Evolutionary conservation across 1,284 basidiomycete genomes (phyloP), one percentile per base, ranked within the genome.

Genomic region (Pseudozyma thailandica): DNA sequence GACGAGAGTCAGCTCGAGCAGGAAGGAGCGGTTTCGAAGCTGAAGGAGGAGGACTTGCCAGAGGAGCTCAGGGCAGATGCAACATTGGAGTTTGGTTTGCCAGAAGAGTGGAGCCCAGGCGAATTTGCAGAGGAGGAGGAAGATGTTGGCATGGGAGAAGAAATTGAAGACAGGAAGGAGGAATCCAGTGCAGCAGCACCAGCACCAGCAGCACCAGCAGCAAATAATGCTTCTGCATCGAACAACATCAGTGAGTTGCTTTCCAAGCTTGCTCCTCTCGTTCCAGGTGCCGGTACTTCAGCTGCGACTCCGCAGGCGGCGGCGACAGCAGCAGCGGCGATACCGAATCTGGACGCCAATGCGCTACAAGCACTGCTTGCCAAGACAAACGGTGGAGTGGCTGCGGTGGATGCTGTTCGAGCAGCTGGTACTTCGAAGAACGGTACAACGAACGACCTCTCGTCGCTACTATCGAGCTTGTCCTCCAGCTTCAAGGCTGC

Each of bases 381-480:
- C 4, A 38, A 46, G 20, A 54, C 61, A 27, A 58, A 66, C 3
- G 53, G 59, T 20, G 44, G 18, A 10, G 48, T 38, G 2, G 31
- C 55, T 16, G 20, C 6, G 21, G 26, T 47, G 3, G 54, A 49
- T 7, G 51, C 55, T n/a, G 51, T 60, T 9, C 55, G 50, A 9
- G 43, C 50, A 4, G 50, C 58, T 10, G 42, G 50, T 27, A 45
- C 57, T 12, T 45, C 52, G 10, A 26, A 35, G 15, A 52, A 51
- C 26, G 47, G 42, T 3, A 37, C 51, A 16, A 50, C 46, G 16
- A 38, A 16, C 20, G 42, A 57, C 41, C 50, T 72, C 2, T 56
- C 55, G n/a, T 42, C 50, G 12, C 37, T 72, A 16, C 52, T 72
- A 4, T 50, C 70, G 39, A 72, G 45, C 28, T 31, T 72, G 26